These are phyloP conservation scores for Choanephora cucurbitarum DNA, from an alignment of 371 early-diverging fungal species.

Conservation along the genomic window DNA sequence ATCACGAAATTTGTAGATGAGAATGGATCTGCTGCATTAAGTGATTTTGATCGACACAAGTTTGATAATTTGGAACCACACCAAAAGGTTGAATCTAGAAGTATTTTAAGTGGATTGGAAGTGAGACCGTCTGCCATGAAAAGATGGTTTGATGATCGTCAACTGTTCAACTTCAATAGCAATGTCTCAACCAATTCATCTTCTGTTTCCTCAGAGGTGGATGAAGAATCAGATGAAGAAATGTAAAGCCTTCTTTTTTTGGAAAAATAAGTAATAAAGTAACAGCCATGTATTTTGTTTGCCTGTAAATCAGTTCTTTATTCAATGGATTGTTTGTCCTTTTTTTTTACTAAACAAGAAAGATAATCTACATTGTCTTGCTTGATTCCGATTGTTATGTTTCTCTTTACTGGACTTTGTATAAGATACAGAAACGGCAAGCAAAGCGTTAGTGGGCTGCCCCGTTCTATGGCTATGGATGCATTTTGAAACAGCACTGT, in stretches of 20 bases:
- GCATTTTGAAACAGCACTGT: too few relatives aligned
- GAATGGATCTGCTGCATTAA: slow-evolving; percentile 36
- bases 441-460: too few relatives aligned
- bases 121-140: slow-evolving; percentile 1
- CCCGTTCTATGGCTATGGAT: too few relatives aligned
- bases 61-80: slow-evolving; percentile 29
- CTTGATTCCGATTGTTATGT: too few relatives aligned
- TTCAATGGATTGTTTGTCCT: too few relatives aligned
- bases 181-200: not conserved
- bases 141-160: slow-evolving; percentile 25
- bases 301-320: too few relatives aligned
- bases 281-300: too few relatives aligned
- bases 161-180: slow-evolving; percentile 20
- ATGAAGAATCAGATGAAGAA: not conserved
- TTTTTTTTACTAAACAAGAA: too few relatives aligned
- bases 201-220: not conserved
- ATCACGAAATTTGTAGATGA: slow-evolving; percentile 45
- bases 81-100: slow-evolving; percentile 13
- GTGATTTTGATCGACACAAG: slow-evolving; percentile 39
- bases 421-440: too few relatives aligned
- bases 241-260: not conserved
- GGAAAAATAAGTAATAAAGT: too few relatives aligned
- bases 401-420: too few relatives aligned
- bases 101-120: slow-evolving; percentile 3
- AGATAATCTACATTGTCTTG: too few relatives aligned